Conservation (phyloP, 2,329 filamentous ascomycete species). For the Didymella lethalis region DNA sequence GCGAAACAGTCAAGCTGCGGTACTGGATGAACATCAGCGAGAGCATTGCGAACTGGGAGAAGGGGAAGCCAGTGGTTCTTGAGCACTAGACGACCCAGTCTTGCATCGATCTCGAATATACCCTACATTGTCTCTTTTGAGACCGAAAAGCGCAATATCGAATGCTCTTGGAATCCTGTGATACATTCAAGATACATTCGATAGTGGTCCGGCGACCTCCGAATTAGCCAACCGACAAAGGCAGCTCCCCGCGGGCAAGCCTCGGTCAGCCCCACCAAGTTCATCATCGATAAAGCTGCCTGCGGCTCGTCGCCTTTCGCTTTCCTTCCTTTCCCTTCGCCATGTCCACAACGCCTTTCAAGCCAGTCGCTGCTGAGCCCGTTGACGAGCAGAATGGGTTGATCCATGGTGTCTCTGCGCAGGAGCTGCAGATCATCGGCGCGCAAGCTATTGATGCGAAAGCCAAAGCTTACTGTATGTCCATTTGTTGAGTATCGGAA, state of each 20-base stretch:
- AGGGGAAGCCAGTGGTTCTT: slow-evolving; percentile 69
- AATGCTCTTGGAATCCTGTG: not conserved
- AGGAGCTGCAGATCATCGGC: slow-evolving; percentile 72
- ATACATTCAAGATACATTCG: not conserved
- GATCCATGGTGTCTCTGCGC: slow-evolving; percentile 63
- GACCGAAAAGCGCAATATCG: not conserved
- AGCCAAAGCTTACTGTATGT: slow-evolving; percentile 78
- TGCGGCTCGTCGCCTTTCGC: slow-evolving; percentile 21
- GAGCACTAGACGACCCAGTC: slow-evolving; percentile 55
- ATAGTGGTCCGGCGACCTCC: slow-evolving; percentile 12
- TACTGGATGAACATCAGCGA: slow-evolving; percentile 93
- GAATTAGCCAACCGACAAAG: slow-evolving; percentile 13
- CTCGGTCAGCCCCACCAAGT: slow-evolving; percentile 20
- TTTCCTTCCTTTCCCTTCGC: slow-evolving; percentile 34
- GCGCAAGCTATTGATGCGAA: slow-evolving; percentile 74
- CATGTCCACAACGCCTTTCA: slow-evolving; percentile 45
- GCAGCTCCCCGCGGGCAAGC: slow-evolving; percentile 22
- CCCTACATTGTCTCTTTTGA: not conserved
- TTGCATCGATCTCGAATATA: slow-evolving; percentile 2
- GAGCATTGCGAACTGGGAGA: slow-evolving; percentile 83
- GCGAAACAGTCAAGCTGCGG: slow-evolving; percentile 77
- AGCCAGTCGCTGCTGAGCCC: slow-evolving; percentile 37
- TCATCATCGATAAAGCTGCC: slow-evolving; percentile 26
- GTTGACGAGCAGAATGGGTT: slow-evolving; percentile 52
- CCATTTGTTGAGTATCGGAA: not conserved